phyloP scores from a whole-genome alignment of 495 filamentous ascomycete genomes.

The Trichocladium antarcticum region DNA sequence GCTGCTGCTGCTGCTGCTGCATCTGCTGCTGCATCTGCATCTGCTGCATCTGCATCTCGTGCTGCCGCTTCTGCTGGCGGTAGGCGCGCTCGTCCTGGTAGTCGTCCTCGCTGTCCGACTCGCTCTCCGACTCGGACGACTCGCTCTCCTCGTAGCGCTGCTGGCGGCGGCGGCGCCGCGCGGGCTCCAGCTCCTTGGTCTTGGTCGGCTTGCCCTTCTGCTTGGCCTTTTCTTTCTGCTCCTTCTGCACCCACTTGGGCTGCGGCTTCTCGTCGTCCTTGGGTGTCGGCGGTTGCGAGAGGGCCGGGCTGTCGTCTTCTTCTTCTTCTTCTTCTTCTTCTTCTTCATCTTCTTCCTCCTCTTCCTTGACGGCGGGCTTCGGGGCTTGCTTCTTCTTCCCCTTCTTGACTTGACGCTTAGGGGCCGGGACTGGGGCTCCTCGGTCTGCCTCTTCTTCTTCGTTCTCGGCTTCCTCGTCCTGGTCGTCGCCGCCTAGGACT shows the following conservation, averaged over 20 bases:
- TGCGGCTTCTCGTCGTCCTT: constrained; percentile 25
- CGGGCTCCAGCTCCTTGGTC: constrained; percentile 13
- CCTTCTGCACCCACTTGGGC: constrained; percentile 25
- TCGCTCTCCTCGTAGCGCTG: constrained; percentile 7
- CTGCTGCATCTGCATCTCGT: constrained; percentile 21
- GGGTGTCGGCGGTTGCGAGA: constrained; percentile 27
- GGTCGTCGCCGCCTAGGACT: neutral
- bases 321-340: constrained; percentile 9
- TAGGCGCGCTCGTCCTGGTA: constrained; percentile 6
- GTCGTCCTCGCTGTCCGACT: neutral
- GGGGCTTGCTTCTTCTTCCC: constrained; percentile 15
- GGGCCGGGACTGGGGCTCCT: no score
- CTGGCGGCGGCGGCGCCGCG: neutral
- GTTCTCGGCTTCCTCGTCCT: constrained; percentile 12
- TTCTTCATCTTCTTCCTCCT: constrained; percentile 1
- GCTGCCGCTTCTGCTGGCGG: constrained; percentile 20
- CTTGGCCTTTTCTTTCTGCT: constrained; percentile 8
- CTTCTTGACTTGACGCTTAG: constrained; percentile 6
- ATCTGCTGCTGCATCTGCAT: constrained; percentile 20
- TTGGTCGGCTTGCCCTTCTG: constrained; percentile 9
- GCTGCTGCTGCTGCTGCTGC: constrained; percentile 17
- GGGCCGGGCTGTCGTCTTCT: constrained; percentile 14
- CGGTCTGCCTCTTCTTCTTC: constrained; percentile 23
- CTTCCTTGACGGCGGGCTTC: neutral
- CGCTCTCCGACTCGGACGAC: neutral